These are phyloP conservation scores for Kregervanrija delftensis DNA, from an alignment of 805 yeast species.

Conservation along the genomic window DNA sequence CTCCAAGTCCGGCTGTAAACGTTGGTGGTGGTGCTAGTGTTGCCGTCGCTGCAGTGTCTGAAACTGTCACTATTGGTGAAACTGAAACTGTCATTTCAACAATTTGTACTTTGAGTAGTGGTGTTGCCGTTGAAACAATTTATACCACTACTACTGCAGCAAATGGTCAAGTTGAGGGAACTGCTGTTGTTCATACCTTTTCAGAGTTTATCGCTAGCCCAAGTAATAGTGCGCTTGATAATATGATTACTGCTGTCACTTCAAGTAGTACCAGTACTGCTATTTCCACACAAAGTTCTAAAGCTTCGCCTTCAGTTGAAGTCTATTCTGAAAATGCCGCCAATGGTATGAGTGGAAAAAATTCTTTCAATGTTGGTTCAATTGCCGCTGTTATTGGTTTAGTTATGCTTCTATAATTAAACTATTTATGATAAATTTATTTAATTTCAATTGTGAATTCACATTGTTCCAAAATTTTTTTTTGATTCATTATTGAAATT, in stretches of 20 bases:
- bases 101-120: not conserved
- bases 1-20: conserved; percentile 4
- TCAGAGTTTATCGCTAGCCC: not conserved
- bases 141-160: not conserved
- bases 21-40: conserved; percentile 2
- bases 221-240: not conserved
- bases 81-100: not conserved
- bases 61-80: conserved; percentile 2
- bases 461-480: not conserved
- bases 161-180: too few relatives aligned
- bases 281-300: conserved; percentile 3
- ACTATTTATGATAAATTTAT: not conserved
- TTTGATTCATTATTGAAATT: not conserved
- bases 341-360: conserved; percentile 2
- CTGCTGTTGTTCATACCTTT: too few relatives aligned
- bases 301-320: conserved; percentile 9
- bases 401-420: conserved; percentile 1
- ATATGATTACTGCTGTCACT: not conserved
- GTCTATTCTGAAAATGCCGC: conserved; percentile 12
- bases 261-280: conserved; percentile 1
- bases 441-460: not conserved
- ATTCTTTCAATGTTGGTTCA: conserved; percentile 11
- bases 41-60: conserved; percentile 2
- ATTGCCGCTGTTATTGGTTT: conserved; percentile 3
- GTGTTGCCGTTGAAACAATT: not conserved